Base-by-base conservation (phyloP, 2,329 filamentous ascomycete species). In the Sporothrix variecibatus region DNA sequence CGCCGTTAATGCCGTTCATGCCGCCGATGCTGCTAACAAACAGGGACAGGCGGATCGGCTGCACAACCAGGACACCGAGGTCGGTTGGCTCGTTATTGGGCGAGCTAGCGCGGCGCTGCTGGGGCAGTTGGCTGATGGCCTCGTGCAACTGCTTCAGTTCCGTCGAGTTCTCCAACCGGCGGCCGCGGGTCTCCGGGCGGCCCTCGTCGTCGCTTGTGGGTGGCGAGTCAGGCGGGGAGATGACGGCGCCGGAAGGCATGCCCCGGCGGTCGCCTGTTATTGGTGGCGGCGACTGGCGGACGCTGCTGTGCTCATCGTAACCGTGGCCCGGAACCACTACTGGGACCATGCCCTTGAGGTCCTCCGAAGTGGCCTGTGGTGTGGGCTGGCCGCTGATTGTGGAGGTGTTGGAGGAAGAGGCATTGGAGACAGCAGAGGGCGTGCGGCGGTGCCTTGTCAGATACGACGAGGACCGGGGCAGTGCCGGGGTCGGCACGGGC, bases 211-310 rank as follows among this genome's bases (percentile, higher is more conserved):
- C 94, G 78, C 92, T 95, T 77, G 92, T 93, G 53, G 89, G 88
- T 7, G 89, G 88, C 46, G 95, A 97, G 79, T 98, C 95, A 11
- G 95, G 95, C 49, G 95, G 95, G 0, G 95, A 98, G 75, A 97
- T 93, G 78, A 97, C 90, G 76, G 94, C 94, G 75, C 94, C 94
- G 76, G 90, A 89, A 58, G 94, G 94, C 82, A 97, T 96, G 76
- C 89, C 85, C 75, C 90, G 73, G 58, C 71, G 82, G 34, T 85
- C 88, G 83, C 94, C 90, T 76, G 91, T 93, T 76, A 94, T 83
- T 23, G 94, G 93, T n/a, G 93, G 92, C 20, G 94, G 94, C 67
- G 94, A 97, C 82, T 95, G 93, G 78, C 93, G 90, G 76, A 97
- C 85, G 83, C 90, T 93, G 56, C 71, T 73, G 43, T 71, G 53